A percentile compares a stretch with the other conserved stretches of the same genome.
Conservation (phyloP, 2,329 filamentous ascomycete genomes). For the Colletotrichum musicola region DNA sequence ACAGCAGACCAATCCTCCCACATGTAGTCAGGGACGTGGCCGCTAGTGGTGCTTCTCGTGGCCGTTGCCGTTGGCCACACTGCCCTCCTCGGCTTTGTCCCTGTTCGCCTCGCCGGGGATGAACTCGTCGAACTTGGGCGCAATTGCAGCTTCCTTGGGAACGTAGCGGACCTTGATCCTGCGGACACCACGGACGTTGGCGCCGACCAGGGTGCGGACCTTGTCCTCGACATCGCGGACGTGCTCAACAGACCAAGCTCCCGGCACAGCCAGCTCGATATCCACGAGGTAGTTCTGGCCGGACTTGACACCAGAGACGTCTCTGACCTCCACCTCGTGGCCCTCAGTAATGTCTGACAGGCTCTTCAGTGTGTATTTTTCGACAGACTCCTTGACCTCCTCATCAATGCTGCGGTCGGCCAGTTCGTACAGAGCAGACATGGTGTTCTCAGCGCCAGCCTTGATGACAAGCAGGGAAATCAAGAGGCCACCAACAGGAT, state of each 20-base stretch:
- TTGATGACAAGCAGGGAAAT: constrained; percentile 95
- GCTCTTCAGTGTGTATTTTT: constrained; percentile 72
- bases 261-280: constrained; percentile 85
- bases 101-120: constrained; percentile 75
- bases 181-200: constrained; percentile 85
- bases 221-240: constrained; percentile 78
- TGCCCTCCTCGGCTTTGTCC: constrained; percentile 64
- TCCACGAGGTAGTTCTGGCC: constrained; percentile 97
- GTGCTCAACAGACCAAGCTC: constrained; percentile 79
- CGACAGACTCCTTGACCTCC: constrained; percentile 81
- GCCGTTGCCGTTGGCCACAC: constrained; percentile 49
- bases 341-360: constrained; percentile 67
- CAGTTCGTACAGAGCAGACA: constrained; percentile 84
- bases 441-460: constrained; percentile 89
- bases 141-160: constrained; percentile 69
- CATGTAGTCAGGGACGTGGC: constrained; percentile 10
- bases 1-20: constrained; percentile 32
- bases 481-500: constrained; percentile 91
- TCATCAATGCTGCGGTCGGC: constrained; percentile 91
- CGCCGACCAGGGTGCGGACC: constrained; percentile 79
- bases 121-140: constrained; percentile 79
- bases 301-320: constrained; percentile 91
- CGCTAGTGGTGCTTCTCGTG: constrained; percentile 47
- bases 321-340: constrained; percentile 76
- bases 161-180: constrained; percentile 88